Evolutionary conservation across 2,329 filamentous ascomycete genomes (phyloP).

Genomic region (Orbilia oligospora): DNA sequence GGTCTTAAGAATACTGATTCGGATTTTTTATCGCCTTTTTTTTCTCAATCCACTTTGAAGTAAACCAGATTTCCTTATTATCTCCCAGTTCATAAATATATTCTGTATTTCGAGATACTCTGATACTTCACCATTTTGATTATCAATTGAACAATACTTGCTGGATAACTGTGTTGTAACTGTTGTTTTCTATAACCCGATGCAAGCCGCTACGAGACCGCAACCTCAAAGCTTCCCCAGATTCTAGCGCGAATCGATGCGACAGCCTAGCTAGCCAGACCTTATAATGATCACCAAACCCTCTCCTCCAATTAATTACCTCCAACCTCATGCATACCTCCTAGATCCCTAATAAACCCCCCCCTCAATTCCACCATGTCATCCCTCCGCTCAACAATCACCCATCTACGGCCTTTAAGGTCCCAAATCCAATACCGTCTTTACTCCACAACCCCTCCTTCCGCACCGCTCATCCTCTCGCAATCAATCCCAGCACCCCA

Average conservation of each 20-base stretch:
- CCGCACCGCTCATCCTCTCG: conserved; percentile 42
- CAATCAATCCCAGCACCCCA: conserved; percentile 78
- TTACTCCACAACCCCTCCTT: conserved; percentile 35
- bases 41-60: too few species aligned
- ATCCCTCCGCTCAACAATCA: conserved; percentile 31
- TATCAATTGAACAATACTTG: too few species aligned
- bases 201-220: too few species aligned
- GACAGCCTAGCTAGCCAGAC: too few species aligned
- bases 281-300: too few species aligned
- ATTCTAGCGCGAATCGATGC: not conserved
- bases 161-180: not conserved
- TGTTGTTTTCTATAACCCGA: conserved; percentile 28
- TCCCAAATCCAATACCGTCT: conserved; percentile 13
- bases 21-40: too few species aligned
- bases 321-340: not conserved
- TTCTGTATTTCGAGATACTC: too few species aligned
- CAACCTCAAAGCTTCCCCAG: conserved; percentile 19
- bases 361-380: too few species aligned
- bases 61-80: too few species aligned
- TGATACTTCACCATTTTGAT: too few species aligned
- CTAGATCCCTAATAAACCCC: not conserved
- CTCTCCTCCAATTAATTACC: not conserved
- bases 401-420: conserved; percentile 4
- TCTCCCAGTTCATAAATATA: too few species aligned
- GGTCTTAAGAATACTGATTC: too few species aligned